Conservation (phyloP, 2,329 filamentous ascomycete species). For the Phialemonium atrogriseum region DNA sequence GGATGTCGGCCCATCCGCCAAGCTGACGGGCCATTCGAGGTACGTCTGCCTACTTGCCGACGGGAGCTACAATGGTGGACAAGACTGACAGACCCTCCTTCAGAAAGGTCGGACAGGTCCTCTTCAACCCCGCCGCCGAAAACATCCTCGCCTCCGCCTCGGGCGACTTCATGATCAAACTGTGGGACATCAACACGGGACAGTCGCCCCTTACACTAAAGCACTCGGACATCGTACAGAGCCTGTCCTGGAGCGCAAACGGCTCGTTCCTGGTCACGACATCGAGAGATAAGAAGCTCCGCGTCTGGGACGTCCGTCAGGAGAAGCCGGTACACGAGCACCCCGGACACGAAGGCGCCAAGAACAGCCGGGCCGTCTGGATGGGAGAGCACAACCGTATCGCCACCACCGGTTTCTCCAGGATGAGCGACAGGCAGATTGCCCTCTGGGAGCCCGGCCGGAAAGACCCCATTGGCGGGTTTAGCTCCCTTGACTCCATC, state of each 20-base stretch:
- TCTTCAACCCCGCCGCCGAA: constrained; percentile 94
- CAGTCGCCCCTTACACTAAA: constrained; percentile 68
- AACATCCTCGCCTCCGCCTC: constrained; percentile 93
- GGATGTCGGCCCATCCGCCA: constrained; percentile 73
- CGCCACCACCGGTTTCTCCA: constrained; percentile 93
- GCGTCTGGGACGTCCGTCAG: constrained; percentile 95
- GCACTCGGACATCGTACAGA: constrained; percentile 89
- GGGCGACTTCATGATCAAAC: constrained; percentile 87
- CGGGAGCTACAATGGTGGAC: background rate
- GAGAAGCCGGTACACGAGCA: constrained; percentile 80
- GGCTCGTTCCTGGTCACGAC: constrained; percentile 84
- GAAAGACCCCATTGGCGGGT: constrained; percentile 80
- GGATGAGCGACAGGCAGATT: constrained; percentile 95
- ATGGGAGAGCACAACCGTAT: constrained; percentile 94
- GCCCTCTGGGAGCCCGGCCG: constrained; percentile 90
- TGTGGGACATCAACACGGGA: constrained; percentile 87
- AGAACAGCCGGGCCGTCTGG: constrained; percentile 96
- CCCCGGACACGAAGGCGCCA: constrained; percentile 81
- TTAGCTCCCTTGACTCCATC: constrained; percentile 85
- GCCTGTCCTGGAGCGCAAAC: constrained; percentile 88
- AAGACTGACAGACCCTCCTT: constrained; percentile 13
- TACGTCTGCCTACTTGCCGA: constrained; percentile 26
- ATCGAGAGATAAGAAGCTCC: constrained; percentile 94
- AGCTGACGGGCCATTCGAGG: constrained; percentile 81
- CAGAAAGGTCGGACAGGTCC: constrained; percentile 94